phyloP scores from a whole-genome alignment of 345 rosid genomes.

The Durio zibethinus region DNA sequence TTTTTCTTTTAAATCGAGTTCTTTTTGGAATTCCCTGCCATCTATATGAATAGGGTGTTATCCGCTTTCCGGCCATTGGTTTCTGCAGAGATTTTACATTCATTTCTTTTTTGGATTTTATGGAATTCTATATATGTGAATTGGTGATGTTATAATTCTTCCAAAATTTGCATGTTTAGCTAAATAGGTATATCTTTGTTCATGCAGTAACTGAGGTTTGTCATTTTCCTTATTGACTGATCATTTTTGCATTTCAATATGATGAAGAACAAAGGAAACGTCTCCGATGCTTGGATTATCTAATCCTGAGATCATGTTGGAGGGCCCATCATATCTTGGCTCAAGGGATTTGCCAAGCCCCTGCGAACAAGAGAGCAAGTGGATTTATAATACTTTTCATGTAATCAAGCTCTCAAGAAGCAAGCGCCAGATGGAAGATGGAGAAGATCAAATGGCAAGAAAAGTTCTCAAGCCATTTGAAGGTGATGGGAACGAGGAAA shows the following conservation, averaged over 20 bases:
- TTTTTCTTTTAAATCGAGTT: not conserved
- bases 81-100: not conserved
- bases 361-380: slow-evolving; percentile 41
- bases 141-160: not conserved
- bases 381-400: slow-evolving; percentile 37
- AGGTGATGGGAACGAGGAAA: not conserved
- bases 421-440: slow-evolving; percentile 35
- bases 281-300: not conserved
- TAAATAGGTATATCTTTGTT: not conserved
- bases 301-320: slow-evolving; percentile 45
- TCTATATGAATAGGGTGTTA: not conserved
- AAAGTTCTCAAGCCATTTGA: slow-evolving; percentile 27
- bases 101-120: not conserved
- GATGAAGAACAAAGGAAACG: slow-evolving; percentile 8
- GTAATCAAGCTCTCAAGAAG: slow-evolving; percentile 32
- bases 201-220: not conserved
- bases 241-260: slow-evolving; percentile 4
- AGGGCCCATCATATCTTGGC: slow-evolving; percentile 39
- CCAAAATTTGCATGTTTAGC: not conserved
- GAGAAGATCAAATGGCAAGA: slow-evolving; percentile 19
- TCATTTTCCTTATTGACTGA: slow-evolving; percentile 6
- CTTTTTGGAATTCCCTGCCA: not conserved
- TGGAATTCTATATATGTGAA: not conserved
- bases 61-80: not conserved
- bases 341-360: slow-evolving; percentile 44